Evolutionary conservation across 768 basidiomycete genomes (phyloP), one percentile per base, ranked within the genome.

Genomic region (Tephrocybe sp.): DNA sequence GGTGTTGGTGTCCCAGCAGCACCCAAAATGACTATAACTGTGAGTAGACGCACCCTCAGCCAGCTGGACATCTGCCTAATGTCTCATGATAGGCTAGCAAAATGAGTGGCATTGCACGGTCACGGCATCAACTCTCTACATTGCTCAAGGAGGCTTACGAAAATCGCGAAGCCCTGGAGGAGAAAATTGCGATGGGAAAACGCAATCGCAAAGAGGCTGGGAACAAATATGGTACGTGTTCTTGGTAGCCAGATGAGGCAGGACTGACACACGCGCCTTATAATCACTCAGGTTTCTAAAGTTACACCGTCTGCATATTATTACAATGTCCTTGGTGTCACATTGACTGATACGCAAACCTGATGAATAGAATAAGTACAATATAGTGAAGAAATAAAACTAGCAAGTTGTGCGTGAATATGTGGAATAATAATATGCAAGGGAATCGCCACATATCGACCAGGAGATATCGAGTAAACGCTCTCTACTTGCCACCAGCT

Each of bases 161-260:
- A 61, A 93, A 93, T 60, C 81, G 91, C 25, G 91, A 91, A 45
- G 82, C 79, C 0, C 59, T 94, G 54, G 91, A 94, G 63, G 90
- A 91, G 52, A 82, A 69, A 69, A 90, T 93, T 56, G 91, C 91
- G 0, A 83, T 91, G 65, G 90, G 85, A 2, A 76, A 84, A 53
- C 74, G 87, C 53, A 93, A 93, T 60, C 76, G 90, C 53, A 93
- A 93, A 64, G 88, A 91, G 61, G 90, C 91, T 0, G 91, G 91
- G 9, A 92, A 90, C 68, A 94, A 93, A 76, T 93, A 94, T 58
- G 91, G 91, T 86, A 11, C 27, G 27, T 11, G 58, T 52, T 77
- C 69, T 19, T 15, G 3, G n/a, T 46, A 31, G 2, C 4, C 4
- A 10, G 12, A 21, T 15, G 18, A 1, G 6, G 10, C 15, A 22